Evolutionary conservation across 1,139 yeast species (phyloP), one percentile per base, ranked within the genome.

Genomic region (Candida sanyaensis): DNA sequence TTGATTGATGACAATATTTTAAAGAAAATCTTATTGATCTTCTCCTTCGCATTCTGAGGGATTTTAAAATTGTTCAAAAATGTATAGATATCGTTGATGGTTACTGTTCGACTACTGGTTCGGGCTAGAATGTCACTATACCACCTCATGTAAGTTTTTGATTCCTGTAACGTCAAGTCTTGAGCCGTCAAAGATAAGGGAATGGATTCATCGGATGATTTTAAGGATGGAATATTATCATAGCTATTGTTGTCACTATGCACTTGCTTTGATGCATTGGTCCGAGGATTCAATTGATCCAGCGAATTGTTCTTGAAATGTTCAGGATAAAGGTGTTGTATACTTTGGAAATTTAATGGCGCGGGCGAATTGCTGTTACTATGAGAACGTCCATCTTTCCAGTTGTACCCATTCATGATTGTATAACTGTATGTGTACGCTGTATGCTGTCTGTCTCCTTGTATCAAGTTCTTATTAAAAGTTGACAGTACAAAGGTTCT

Each of bases 81-180:
- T 42, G 64, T 72, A 65, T 82, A 86, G 6, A 87, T 87, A 57
- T 87, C 93, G 2, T 66, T 68, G 57, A 87, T 66, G 10, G 80
- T 69, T 17, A 86, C 80, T 31, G 87, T 69, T 53, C 84, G 73
- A 37, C 79, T 70, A 53, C 78, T 79, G 11, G 78, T 73, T 43
- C 88, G 74, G 11, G 84, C 77, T 41, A 83, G 73, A 12, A 87
- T 83, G 58, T 84, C 86, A 57, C 84, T 82, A 60, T 86, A 87
- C 95, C 95, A 87, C 56, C 93, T 68, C 62, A 86, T 73, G 63
- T 87, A 87, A 0, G 93, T 86, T 57, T 83, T 82, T 3, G 83
- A 78, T 58, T 87, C 95, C 51, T 81, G 83, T 12, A 73, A 69
- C 0, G 89, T 76, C 39, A 87, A 69, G 45, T 86, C 88, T 45